Evolutionary conservation across 805 yeast genomes (phyloP), one percentile per base, ranked within the genome.

Genomic region (Saccharomycopsis sp.): DNA sequence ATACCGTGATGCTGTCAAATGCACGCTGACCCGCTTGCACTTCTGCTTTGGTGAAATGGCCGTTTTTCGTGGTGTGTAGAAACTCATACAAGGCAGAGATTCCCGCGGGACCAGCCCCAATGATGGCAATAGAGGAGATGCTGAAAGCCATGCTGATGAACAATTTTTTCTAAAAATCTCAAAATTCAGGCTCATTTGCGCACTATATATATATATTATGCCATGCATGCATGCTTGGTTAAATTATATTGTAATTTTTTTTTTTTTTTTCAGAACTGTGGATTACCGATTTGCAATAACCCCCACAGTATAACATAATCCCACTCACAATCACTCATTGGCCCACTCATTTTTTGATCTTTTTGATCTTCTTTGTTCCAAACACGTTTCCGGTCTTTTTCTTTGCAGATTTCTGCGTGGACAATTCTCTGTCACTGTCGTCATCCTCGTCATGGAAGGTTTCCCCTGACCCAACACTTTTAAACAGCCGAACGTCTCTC

Each of bases 81-180:
- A 60, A 43, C 33, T 60, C 64, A 31, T 53, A 53, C 8, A 58
- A 32, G 3, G 59, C 41, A 5, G 54, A 59, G 18, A 57, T 38
- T 2, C 60, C 60, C 17, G 53, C 47, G 5, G 62, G 59, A 7
- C 65, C 64, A 4, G 51, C 62, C 8, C 63, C 62, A 32, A 59
- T 52, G 17, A 60, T 53, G 5, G 63, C 63, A 29, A 60, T 49
- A 10, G 49, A 46, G 13, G 52, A 19, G 5, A 54, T 43, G 30
- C 41, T 35, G 26, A 44, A 36, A 12, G 18, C 34, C 18, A 29
- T 13, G 21, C 23, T 36, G 36, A 36, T 30, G 9, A 29, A 9
- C 8, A 10, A 15, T 9, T 25, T 25, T 9, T 25, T 25, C 29
- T 25, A 9, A 9, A 25, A 25, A 12, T 9, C 9, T 25, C 10